Conservation (phyloP, 768 basidiomycete genomes). For the Psilocybe cubensis region DNA sequence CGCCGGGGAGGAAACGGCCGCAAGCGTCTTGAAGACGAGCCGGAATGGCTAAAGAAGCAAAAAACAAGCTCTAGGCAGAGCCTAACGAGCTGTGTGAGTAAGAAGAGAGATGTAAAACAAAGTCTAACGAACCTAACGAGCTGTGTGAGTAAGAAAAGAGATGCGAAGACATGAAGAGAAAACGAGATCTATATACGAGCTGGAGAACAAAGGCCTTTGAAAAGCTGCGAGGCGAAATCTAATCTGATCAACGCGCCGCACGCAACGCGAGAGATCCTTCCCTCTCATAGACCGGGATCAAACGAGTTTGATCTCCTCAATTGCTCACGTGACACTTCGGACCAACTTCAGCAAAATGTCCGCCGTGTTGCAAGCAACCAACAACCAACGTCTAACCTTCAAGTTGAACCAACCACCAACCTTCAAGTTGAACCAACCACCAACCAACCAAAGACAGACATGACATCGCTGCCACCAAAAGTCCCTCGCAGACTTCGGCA, state of each 20-base stretch:
- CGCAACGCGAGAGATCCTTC: neutral
- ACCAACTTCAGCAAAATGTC: no score
- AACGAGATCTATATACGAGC: neutral
- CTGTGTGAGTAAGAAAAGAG: neutral
- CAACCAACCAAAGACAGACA: no score
- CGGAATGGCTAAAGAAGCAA: neutral
- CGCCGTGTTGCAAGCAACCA: no score
- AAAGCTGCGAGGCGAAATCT: neutral
- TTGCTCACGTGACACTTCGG: no score
- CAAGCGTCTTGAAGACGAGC: neutral
- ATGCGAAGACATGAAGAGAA: neutral
- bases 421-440: no score
- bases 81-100: no score
- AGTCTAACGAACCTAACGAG: neutral
- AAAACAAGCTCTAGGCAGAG: neutral
- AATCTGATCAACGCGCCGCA: neutral
- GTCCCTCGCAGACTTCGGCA: neutral
- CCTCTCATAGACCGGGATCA: neutral
- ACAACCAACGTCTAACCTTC: no score
- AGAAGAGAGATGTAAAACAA: no score
- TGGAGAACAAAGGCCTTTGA: neutral
- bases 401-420: no score
- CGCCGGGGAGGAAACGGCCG: neutral
- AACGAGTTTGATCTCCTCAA: neutral
- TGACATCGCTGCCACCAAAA: slow-evolving; percentile 2